Evolutionary conservation across 2,329 filamentous ascomycete species (phyloP).

Genomic region (Neophaeococcomyces mojaviensis): DNA sequence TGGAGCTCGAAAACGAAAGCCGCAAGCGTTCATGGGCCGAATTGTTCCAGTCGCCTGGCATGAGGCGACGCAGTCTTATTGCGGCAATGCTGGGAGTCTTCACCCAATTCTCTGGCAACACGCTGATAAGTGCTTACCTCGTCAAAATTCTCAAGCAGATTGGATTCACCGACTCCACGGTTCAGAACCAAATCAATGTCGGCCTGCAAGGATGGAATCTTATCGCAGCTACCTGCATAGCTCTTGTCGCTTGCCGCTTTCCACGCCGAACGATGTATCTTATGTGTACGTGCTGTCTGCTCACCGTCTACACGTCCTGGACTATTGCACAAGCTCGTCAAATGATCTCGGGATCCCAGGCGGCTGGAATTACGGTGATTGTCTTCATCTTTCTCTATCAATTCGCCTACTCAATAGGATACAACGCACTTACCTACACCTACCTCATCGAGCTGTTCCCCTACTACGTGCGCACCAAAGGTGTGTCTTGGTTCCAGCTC

Average conservation of each 20-base stretch:
- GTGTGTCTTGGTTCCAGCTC: constrained; percentile 52
- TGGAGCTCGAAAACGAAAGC: constrained; percentile 48
- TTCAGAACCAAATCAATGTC: constrained; percentile 35
- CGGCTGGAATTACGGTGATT: constrained; percentile 36
- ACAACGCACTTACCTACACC: constrained; percentile 18
- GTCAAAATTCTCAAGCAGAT: constrained; percentile 31
- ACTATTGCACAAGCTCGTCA: constrained; percentile 43
- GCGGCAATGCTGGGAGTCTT: constrained; percentile 27
- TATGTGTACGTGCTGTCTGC: constrained; percentile 44
- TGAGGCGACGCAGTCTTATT: constrained; percentile 28
- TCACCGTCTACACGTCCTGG: constrained; percentile 49
- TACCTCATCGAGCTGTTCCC: constrained; percentile 55
- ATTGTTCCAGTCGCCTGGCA: constrained; percentile 26
- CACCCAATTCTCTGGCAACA: constrained; percentile 36
- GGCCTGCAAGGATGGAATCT: constrained; percentile 36
- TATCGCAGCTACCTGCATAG: constrained; percentile 31
- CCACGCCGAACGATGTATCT: constrained; percentile 39
- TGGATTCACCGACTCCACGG: constrained; percentile 29
- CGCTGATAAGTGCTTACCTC: constrained; percentile 29
- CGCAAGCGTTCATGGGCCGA: constrained; percentile 31
- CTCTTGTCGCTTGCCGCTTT: constrained; percentile 36
- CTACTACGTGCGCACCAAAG: constrained; percentile 50
- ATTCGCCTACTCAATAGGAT: constrained; percentile 50
- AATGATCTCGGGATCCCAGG: constrained; percentile 31
- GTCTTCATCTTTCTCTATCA: constrained; percentile 57